phyloP scores from a whole-genome alignment of 1,284 basidiomycete species.

The Boletellus dicymbophilus region DNA sequence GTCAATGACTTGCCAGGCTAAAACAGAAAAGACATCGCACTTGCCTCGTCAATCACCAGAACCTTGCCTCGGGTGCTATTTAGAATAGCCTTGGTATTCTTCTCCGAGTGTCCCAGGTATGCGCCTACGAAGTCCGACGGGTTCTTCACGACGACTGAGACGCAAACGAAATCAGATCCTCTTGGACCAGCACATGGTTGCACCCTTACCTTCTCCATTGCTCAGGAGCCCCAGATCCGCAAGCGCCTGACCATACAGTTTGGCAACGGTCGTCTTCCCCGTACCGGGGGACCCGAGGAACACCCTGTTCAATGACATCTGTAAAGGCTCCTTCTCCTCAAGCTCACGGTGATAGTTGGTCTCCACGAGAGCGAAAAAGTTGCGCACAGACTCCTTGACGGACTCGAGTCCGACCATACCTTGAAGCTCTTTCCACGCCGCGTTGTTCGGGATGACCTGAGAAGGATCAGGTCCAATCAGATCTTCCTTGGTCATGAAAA shows the following conservation, averaged over 20 bases:
- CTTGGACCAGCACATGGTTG: neutral
- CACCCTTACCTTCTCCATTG: slow-evolving; percentile 58
- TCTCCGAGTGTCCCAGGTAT: slow-evolving; percentile 57
- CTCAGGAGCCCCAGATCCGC: slow-evolving; percentile 58
- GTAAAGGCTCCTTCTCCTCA: slow-evolving; percentile 49
- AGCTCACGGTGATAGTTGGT: slow-evolving; percentile 62
- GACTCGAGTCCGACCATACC: slow-evolving; percentile 49
- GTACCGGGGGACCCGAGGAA: slow-evolving; percentile 67
- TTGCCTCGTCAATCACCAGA: slow-evolving; percentile 65
- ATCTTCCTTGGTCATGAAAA: slow-evolving; percentile 51
- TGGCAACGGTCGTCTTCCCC: slow-evolving; percentile 66
- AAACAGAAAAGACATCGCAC: slow-evolving; percentile 5
- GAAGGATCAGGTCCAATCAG: slow-evolving; percentile 65
- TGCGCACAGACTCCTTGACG: slow-evolving; percentile 55
- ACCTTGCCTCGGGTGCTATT: slow-evolving; percentile 60
- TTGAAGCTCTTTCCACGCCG: slow-evolving; percentile 52
- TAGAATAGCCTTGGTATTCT: slow-evolving; percentile 62
- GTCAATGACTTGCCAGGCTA: neutral
- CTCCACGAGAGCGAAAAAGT: slow-evolving; percentile 44
- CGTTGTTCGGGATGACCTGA: slow-evolving; percentile 42
- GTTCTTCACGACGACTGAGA: slow-evolving; percentile 59
- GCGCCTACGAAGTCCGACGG: slow-evolving; percentile 64
- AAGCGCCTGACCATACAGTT: slow-evolving; percentile 60
- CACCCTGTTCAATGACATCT: slow-evolving; percentile 60
- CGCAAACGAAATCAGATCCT: slow-evolving; percentile 2